A percentile compares a stretch with the other conserved stretches of the same genome.
Conservation (phyloP, 257 asterid species). For the Solanum virginianum region DNA sequence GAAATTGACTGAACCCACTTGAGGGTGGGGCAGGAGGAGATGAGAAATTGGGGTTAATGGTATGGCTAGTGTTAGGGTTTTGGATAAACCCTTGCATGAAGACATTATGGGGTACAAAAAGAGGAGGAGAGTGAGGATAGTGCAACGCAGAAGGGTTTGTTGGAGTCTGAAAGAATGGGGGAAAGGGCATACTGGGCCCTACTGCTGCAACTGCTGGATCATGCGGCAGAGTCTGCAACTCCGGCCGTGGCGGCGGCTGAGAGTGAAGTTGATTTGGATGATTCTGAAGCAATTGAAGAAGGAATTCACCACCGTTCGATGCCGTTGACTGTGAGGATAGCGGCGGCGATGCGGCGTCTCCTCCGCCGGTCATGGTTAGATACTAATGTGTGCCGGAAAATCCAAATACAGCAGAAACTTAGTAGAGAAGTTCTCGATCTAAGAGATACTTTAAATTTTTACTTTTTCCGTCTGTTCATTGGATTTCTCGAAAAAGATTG, state of each 20-base stretch:
- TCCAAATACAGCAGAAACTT: background rate
- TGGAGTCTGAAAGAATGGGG: conserved; percentile 9
- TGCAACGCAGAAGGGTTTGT: background rate
- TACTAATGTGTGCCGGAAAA: background rate
- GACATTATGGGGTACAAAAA: conserved; percentile 39
- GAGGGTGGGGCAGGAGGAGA: conserved; percentile 15
- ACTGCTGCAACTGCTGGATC: conserved; percentile 90
- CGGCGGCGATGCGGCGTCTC: conserved; percentile 40
- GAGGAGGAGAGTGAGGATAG: conserved; percentile 28
- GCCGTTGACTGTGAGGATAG: conserved; percentile 3
- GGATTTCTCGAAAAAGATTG: background rate
- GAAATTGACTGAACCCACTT: conserved; percentile 15
- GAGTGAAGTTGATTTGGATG: conserved; percentile 17
- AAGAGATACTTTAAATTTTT: background rate
- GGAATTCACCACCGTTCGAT: conserved; percentile 61
- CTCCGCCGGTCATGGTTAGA: conserved; percentile 33
- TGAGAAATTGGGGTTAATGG: background rate
- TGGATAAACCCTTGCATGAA: conserved; percentile 23
- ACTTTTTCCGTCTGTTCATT: background rate
- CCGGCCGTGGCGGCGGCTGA: background rate
- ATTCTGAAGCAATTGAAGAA: conserved; percentile 57
- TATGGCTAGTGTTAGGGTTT: conserved; percentile 46
- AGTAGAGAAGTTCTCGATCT: background rate
- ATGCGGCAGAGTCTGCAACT: conserved; percentile 24
- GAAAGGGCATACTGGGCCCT: conserved; percentile 34